Evolutionary conservation across 768 basidiomycete species (phyloP).

Genomic region (Clitopilus passeckerianus): DNA sequence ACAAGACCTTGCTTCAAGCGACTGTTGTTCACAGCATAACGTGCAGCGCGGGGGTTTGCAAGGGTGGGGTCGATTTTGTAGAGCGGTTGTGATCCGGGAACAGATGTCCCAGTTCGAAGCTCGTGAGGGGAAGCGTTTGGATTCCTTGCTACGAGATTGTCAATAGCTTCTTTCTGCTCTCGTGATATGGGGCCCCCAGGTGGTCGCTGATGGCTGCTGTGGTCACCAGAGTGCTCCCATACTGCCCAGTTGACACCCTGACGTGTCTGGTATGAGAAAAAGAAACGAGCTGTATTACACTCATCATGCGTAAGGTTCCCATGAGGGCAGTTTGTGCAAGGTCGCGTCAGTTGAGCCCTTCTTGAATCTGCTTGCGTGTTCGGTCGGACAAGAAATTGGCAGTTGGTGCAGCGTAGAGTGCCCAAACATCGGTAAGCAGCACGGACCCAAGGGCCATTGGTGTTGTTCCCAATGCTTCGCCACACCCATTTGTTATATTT

Average conservation of each 20-base stretch:
- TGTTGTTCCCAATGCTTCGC: no score
- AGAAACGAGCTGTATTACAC: no score
- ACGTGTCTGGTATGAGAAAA: no score
- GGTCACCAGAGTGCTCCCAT: conserved; percentile 12
- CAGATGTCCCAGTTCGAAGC: conserved; percentile 11
- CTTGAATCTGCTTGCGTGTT: no score
- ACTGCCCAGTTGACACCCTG: background rate
- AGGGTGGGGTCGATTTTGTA: conserved; percentile 11
- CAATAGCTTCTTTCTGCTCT: conserved; percentile 2
- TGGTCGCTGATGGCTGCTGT: conserved; percentile 7
- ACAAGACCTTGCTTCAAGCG: no score
- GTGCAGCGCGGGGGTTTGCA: conserved; percentile 12
- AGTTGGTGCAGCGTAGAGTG: background rate
- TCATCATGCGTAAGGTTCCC: no score
- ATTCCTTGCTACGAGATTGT: conserved; percentile 10
- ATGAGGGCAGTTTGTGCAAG: no score
- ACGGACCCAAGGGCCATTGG: conserved; percentile 8
- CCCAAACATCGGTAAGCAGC: background rate
- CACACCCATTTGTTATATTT: no score
- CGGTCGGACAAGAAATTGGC: no score
- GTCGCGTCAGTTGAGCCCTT: no score
- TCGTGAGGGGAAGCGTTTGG: conserved; percentile 11
- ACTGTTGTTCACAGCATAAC: conserved; percentile 6
- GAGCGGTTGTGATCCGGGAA: conserved; percentile 12
- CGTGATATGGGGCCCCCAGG: background rate